These are phyloP conservation scores for Pseudevernia furfuracea DNA, from an alignment of 495 filamentous ascomycete genomes.

Conservation along the genomic window DNA sequence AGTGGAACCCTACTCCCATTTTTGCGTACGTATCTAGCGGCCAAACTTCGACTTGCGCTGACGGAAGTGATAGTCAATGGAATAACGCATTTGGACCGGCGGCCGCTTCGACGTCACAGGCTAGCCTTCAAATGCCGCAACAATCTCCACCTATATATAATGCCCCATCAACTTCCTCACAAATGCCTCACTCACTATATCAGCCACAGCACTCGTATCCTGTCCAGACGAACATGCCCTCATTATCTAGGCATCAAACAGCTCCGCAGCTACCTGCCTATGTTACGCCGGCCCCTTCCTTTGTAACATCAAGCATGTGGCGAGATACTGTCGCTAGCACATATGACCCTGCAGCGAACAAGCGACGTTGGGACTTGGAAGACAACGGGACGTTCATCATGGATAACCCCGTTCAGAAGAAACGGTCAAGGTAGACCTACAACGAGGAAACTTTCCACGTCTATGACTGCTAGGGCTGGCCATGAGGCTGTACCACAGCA, in stretches of 20 bases:
- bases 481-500: neutral
- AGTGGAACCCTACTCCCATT: slow-evolving; percentile 88
- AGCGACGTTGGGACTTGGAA: slow-evolving; percentile 59
- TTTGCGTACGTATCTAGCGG: slow-evolving; percentile 68
- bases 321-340: slow-evolving; percentile 89
- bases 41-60: slow-evolving; percentile 23
- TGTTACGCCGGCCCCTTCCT: slow-evolving; percentile 50
- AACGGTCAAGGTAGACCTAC: slow-evolving; percentile 21
- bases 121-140: slow-evolving; percentile 25
- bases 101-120: slow-evolving; percentile 17
- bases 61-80: slow-evolving; percentile 63
- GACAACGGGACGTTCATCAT: slow-evolving; percentile 14
- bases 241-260: slow-evolving; percentile 37
- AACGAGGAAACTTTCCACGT: neutral
- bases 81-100: slow-evolving; percentile 79
- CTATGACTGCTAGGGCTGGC: neutral
- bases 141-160: slow-evolving; percentile 40
- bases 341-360: slow-evolving; percentile 66
- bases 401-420: slow-evolving; percentile 16
- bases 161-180: slow-evolving; percentile 34
- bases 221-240: slow-evolving; percentile 18
- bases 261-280: slow-evolving; percentile 43
- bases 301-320: slow-evolving; percentile 94
- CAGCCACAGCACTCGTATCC: slow-evolving; percentile 25
- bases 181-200: slow-evolving; percentile 29